Percentiles rank a stretch among this genome's conserved stretches.
Evolutionary conservation across 2,329 filamentous ascomycete genomes (phyloP).

Genomic region (Chrysoporthe cubensis): DNA sequence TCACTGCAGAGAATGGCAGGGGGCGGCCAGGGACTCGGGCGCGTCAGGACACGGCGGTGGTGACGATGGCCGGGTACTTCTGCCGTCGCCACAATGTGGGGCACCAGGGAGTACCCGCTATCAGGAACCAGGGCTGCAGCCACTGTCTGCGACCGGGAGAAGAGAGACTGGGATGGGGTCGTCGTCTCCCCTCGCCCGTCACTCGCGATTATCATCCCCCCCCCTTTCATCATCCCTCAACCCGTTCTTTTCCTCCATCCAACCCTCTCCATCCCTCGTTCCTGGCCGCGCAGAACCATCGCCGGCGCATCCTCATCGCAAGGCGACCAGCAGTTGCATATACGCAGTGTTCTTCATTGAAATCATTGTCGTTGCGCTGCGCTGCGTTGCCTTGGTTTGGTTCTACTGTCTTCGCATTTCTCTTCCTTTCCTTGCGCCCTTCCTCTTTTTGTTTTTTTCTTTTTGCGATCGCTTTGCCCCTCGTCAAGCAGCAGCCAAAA

Average conservation of each 20-base stretch:
- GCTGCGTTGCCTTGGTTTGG: slow-evolving; percentile 13
- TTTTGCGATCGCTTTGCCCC: slow-evolving; percentile 1
- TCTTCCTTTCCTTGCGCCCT: background rate
- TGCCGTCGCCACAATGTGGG: background rate
- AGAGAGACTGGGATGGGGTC: background rate
- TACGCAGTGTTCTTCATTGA: slow-evolving; percentile 12
- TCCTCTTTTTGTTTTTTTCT: background rate
- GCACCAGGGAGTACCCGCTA: background rate
- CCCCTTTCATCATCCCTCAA: background rate
- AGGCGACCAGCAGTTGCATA: background rate
- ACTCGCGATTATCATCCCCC: background rate
- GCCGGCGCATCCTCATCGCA: slow-evolving; percentile 2
- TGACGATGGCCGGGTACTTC: background rate
- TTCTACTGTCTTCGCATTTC: background rate
- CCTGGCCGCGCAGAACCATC: background rate
- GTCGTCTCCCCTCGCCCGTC: background rate
- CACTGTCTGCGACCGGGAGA: background rate
- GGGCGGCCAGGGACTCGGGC: background rate
- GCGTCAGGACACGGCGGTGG: background rate
- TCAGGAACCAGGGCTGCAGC: background rate
- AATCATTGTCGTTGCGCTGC: slow-evolving; percentile 8
- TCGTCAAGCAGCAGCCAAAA: slow-evolving; percentile 17
- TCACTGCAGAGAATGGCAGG: background rate
- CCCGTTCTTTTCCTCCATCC: slow-evolving; percentile 1
- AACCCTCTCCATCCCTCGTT: background rate